Percentiles rank a stretch among this genome's conserved stretches.
Evolutionary conservation across 1,284 basidiomycete genomes (phyloP).

Genomic region (Trametes sp.): DNA sequence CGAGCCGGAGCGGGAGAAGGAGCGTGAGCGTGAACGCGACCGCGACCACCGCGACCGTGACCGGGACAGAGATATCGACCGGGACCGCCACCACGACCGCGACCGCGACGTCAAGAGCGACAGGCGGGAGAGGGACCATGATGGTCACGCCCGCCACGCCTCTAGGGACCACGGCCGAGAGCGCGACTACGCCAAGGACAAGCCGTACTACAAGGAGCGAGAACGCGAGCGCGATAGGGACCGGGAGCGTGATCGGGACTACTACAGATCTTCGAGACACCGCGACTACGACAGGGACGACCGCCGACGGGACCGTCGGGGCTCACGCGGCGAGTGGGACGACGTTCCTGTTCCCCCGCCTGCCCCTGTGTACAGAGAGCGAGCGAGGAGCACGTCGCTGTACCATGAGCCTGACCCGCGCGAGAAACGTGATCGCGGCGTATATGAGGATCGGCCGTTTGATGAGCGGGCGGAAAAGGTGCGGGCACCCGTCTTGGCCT

Average conservation of each 20-base stretch:
- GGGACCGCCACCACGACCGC: slow-evolving; percentile 49
- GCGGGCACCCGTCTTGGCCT: slow-evolving; percentile 29
- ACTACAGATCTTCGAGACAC: slow-evolving; percentile 48
- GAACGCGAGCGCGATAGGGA: slow-evolving; percentile 51
- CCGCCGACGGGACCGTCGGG: slow-evolving; percentile 41
- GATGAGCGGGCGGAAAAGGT: slow-evolving; percentile 70
- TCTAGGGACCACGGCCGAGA: slow-evolving; percentile 40
- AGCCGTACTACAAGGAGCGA: slow-evolving; percentile 38
- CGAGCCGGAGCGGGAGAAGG: slow-evolving; percentile 52
- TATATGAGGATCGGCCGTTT: slow-evolving; percentile 54
- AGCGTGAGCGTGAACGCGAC: slow-evolving; percentile 54
- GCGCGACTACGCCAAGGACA: slow-evolving; percentile 49
- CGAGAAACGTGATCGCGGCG: slow-evolving; percentile 52
- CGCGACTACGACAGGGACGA: slow-evolving; percentile 59
- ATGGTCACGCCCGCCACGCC: slow-evolving; percentile 33
- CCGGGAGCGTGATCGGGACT: slow-evolving; percentile 41
- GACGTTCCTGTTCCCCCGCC: slow-evolving; percentile 33
- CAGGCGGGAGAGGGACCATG: slow-evolving; percentile 39
- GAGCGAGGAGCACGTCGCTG: slow-evolving; percentile 58
- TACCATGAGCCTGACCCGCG: slow-evolving; percentile 52
- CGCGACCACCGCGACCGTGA: slow-evolving; percentile 43
- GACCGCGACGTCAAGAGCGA: slow-evolving; percentile 46
- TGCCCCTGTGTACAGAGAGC: slow-evolving; percentile 43
- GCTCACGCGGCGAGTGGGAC: slow-evolving; percentile 47
- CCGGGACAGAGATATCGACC: slow-evolving; percentile 48